Conservation (phyloP, 345 rosid species). For the Arabis alpina region DNA sequence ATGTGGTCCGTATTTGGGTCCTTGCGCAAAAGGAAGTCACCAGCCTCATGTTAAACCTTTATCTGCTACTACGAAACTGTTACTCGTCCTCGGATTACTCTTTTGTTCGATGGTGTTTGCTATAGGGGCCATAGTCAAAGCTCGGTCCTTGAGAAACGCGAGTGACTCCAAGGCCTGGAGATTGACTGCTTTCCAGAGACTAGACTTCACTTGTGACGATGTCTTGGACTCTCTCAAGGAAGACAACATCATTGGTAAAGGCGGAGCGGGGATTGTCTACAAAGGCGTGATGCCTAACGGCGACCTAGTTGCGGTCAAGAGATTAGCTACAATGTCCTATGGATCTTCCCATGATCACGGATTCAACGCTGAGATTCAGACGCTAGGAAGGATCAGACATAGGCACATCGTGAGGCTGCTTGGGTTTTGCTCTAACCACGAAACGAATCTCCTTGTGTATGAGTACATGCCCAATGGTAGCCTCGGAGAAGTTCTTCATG, state of each 20-base stretch:
- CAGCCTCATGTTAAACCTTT: slow-evolving; percentile 61
- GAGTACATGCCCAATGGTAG: slow-evolving; percentile 90
- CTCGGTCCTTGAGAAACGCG: slow-evolving; percentile 77
- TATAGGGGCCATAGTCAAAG: slow-evolving; percentile 79
- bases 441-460: slow-evolving; percentile 79
- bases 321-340: slow-evolving; percentile 71
- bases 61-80: slow-evolving; percentile 85
- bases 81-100: slow-evolving; percentile 80
- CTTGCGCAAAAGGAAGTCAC: slow-evolving; percentile 63
- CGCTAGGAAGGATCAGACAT: slow-evolving; percentile 82
- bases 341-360: slow-evolving; percentile 93
- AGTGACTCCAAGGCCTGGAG: slow-evolving; percentile 89
- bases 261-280: slow-evolving; percentile 88
- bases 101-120: slow-evolving; percentile 86
- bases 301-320: slow-evolving; percentile 73
- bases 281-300: slow-evolving; percentile 76
- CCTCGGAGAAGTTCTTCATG: slow-evolving; percentile 85
- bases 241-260: slow-evolving; percentile 90
- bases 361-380: slow-evolving; percentile 89
- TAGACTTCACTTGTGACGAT: slow-evolving; percentile 85
- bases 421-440: slow-evolving; percentile 87
- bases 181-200: slow-evolving; percentile 89
- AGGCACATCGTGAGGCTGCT: slow-evolving; percentile 75
- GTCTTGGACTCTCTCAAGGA: slow-evolving; percentile 82
- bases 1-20: slow-evolving; percentile 89